phyloP scores from a whole-genome alignment of 768 basidiomycete species.

The Lentinula guzmanii region DNA sequence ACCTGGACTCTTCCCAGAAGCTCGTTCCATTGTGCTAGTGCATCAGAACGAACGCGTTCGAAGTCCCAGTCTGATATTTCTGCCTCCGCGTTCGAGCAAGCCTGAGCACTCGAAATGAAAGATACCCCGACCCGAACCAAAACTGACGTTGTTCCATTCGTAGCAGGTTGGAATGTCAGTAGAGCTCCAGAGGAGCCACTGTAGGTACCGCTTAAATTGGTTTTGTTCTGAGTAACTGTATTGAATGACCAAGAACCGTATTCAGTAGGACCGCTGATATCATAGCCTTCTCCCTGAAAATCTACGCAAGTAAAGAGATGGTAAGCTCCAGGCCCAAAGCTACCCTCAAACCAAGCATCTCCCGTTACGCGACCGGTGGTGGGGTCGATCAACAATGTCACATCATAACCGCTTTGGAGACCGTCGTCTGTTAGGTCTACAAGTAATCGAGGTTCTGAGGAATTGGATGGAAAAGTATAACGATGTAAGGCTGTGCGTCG shows the following conservation, averaged over 20 bases:
- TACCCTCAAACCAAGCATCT: conserved; percentile 40
- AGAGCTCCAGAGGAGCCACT: conserved; percentile 27
- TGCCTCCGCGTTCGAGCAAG: conserved; percentile 53
- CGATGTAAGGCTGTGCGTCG: conserved; percentile 55
- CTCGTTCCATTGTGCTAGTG: conserved; percentile 50
- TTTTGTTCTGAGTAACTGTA: background rate
- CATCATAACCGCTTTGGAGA: conserved; percentile 42
- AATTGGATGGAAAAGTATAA: conserved; percentile 47
- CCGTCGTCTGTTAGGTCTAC: conserved; percentile 64
- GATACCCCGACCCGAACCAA: conserved; percentile 62
- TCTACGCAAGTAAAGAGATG: conserved; percentile 54
- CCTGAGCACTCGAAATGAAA: conserved; percentile 54
- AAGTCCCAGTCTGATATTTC: conserved; percentile 59
- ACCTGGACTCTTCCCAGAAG: conserved; percentile 49
- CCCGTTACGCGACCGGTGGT: conserved; percentile 46
- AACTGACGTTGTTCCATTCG: conserved; percentile 33
- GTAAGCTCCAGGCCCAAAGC: conserved; percentile 57
- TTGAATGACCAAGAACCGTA: conserved; percentile 37
- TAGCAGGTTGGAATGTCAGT: conserved; percentile 39
- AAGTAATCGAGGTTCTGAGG: conserved; percentile 43
- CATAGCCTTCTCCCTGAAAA: conserved; percentile 49
- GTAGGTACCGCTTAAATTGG: background rate
- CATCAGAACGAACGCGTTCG: conserved; percentile 35
- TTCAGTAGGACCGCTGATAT: conserved; percentile 41
- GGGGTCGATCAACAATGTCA: conserved; percentile 41